Evolutionary conservation across 306 rosid species (phyloP), one percentile per base, ranked within the genome.

Genomic region (Arachis hypogaea): DNA sequence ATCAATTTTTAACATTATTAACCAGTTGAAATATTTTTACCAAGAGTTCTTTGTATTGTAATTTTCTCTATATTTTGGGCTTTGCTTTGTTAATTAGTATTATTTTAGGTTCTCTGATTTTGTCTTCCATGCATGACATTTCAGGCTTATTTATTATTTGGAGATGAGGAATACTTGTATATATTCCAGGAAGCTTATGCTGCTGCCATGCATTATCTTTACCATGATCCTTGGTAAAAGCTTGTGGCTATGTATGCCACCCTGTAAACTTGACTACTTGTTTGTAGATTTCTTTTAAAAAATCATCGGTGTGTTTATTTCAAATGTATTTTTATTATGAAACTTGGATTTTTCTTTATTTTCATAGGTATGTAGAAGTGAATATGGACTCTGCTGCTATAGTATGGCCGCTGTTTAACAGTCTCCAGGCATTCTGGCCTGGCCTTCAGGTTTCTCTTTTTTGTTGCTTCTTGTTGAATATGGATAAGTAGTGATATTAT

Each of bases 381-480:
- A 93, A 93, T 79, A 93, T 93, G 98, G 98, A 93, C 68, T 86
- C 98, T 29, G 97, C 93, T 69, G 92, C 97, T 80, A 82, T 93
- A 8, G 98, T 93, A 71, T 93, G 98, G 98, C 97, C 98, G 56
- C 76, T 93, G 70, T 93, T 91, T 81, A 93, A 93, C 85, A 93
- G 98, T 82, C 85, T 93, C 83, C 98, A 93, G 86, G 98, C 98
- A 45, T 93, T 93, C 85, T 93, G 98, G 98, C 98, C 98, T 4
- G 98, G 98, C 72, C 97, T 93, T 83, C 98, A 93, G 98, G 98
- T 93, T 89, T 78, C 58, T 16, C 40, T 36, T 63, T 52, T 73
- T 47, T 47, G 6, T 49, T 11, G 4, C 5, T 60, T 63, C 16
- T 60, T 73, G 81, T 72, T 67, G 47, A 77, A 43, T 60, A 28